phyloP scores from a whole-genome alignment of 192 early-diverging fungal genomes.

The Gigaspora rosea region DNA sequence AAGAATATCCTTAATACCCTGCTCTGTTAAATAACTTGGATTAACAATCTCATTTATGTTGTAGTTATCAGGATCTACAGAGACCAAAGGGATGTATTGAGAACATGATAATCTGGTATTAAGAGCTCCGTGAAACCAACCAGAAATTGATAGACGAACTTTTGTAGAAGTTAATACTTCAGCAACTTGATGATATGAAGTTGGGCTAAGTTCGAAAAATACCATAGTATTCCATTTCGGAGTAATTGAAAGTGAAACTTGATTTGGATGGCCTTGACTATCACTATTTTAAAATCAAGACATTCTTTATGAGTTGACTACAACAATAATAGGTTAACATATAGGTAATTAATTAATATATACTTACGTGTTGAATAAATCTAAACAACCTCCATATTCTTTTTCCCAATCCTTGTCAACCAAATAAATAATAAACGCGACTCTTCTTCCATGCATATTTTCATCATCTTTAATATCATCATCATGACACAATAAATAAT shows the following conservation, averaged over 20 bases:
- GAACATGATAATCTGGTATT: constrained; percentile 36
- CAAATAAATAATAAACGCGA: constrained; percentile 75
- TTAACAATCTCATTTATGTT: constrained; percentile 48
- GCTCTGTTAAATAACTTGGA: constrained; percentile 45
- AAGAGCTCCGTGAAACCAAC: constrained; percentile 67
- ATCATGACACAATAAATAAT: constrained; percentile 72
- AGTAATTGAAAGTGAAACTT: constrained; percentile 45
- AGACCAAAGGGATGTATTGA: constrained; percentile 9
- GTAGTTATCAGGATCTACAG: neutral
- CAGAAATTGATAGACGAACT: constrained; percentile 62
- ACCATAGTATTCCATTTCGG: constrained; percentile 61
- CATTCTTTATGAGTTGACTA: neutral
- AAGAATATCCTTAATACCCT: constrained; percentile 40
- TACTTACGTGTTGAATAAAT: constrained; percentile 57
- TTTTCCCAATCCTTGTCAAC: constrained; percentile 67
- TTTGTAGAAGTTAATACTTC: constrained; percentile 44
- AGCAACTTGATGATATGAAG: constrained; percentile 65
- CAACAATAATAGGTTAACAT: neutral
- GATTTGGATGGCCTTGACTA: constrained; percentile 46
- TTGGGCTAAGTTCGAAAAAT: constrained; percentile 60
- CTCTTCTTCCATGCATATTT: constrained; percentile 50
- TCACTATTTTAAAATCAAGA: constrained; percentile 36
- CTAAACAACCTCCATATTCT: constrained; percentile 63
- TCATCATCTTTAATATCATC: constrained; percentile 69
- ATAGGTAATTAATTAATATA: neutral